Evolutionary conservation across 768 basidiomycete genomes (phyloP).

Genomic region (Lactarius sanguifluus): DNA sequence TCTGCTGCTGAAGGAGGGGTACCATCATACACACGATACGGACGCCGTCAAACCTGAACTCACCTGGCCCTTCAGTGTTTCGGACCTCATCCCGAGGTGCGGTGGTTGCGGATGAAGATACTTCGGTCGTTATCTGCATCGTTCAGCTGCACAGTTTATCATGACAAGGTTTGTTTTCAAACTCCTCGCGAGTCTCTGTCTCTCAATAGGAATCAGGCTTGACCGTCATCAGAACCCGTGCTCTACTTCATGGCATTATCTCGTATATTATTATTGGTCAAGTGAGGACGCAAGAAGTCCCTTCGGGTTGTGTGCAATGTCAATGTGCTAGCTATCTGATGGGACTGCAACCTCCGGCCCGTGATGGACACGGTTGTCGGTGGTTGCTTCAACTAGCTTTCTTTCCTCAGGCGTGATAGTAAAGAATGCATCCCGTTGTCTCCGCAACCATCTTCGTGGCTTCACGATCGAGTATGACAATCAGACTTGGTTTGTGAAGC

Average conservation of each 20-base stretch:
- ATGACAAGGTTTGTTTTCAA: constrained; percentile 58
- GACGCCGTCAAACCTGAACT: not conserved
- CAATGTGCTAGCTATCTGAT: not conserved
- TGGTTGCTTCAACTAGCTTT: constrained; percentile 35
- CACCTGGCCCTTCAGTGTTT: constrained; percentile 31
- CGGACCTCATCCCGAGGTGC: constrained; percentile 32
- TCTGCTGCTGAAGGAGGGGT: constrained; percentile 36
- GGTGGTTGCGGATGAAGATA: constrained; percentile 40
- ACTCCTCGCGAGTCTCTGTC: constrained; percentile 20
- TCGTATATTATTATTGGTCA: not conserved
- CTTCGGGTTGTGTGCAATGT: not conserved
- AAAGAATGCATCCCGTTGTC: constrained; percentile 52
- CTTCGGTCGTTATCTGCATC: constrained; percentile 53
- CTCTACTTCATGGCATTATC: not conserved
- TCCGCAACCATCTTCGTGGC: constrained; percentile 58
- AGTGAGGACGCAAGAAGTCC: not conserved
- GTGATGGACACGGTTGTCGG: not conserved
- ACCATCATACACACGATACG: not conserved
- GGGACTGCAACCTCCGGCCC: not conserved
- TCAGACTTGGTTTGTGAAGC: constrained; percentile 12
- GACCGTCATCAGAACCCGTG: not conserved
- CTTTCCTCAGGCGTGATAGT: constrained; percentile 60
- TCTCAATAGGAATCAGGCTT: not conserved
- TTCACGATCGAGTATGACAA: constrained; percentile 31
- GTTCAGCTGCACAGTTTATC: constrained; percentile 73